These are phyloP conservation scores for Metschnikowia lachancei DNA, from an alignment of 805 yeast species.

Conservation along the genomic window DNA sequence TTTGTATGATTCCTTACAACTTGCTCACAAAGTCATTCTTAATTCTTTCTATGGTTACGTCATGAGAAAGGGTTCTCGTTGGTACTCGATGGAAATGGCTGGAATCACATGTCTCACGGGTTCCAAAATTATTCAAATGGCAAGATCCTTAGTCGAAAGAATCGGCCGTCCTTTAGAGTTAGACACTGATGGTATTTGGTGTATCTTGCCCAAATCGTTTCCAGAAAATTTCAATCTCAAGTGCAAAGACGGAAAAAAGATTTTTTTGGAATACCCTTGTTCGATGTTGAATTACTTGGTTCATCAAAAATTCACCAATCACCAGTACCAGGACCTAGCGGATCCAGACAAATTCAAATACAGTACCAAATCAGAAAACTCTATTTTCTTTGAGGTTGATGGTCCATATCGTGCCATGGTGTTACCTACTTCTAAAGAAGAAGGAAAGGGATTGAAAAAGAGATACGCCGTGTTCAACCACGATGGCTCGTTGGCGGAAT, in stretches of 20 bases:
- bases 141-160: conserved; percentile 84
- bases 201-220: conserved; percentile 88
- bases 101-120: conserved; percentile 98
- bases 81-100: conserved; percentile 99
- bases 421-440: conserved; percentile 94
- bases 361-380: conserved; percentile 79
- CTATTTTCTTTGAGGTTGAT: conserved; percentile 96
- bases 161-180: conserved; percentile 93
- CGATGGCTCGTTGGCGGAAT: conserved; percentile 90
- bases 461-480: conserved; percentile 96
- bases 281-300: conserved; percentile 93
- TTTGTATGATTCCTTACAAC: conserved; percentile 88
- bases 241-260: conserved; percentile 71
- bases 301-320: conserved; percentile 86
- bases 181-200: conserved; percentile 99
- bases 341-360: conserved; percentile 70
- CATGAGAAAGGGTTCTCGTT: conserved; percentile 97
- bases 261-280: conserved; percentile 86
- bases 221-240: conserved; percentile 82
- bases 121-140: conserved; percentile 97
- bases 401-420: conserved; percentile 99
- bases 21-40: conserved; percentile 94
- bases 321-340: conserved; percentile 84
- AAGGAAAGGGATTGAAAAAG: conserved; percentile 93
- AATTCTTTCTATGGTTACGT: conserved; percentile 98